A percentile compares a stretch with the other conserved stretches of the same genome.
Conservation (phyloP, 192 early-diverging fungal species). For the Rhizophagus sp. region DNA sequence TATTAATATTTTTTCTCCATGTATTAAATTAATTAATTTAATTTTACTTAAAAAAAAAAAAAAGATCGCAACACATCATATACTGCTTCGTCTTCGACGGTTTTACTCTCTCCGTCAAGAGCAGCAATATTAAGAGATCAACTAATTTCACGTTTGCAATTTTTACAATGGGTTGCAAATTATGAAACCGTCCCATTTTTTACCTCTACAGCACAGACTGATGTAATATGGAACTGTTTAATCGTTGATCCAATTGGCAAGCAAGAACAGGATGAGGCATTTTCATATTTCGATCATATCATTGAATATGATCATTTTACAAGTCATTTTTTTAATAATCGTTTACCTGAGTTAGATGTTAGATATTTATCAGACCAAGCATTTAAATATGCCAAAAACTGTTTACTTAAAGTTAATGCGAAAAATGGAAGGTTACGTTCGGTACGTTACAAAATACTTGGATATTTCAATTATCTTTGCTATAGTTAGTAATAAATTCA, state of each 20-base stretch:
- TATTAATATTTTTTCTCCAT: not conserved
- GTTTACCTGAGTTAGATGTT: conserved; percentile 40
- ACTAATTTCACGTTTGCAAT: conserved; percentile 34
- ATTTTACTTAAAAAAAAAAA: not conserved
- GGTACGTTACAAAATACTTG: conserved; percentile 27
- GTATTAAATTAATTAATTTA: not conserved
- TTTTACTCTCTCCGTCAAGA: conserved; percentile 21
- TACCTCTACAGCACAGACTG: conserved; percentile 40
- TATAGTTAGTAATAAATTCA: not conserved
- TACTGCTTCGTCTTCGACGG: not conserved
- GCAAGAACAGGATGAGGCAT: conserved; percentile 46
- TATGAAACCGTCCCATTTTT: conserved; percentile 34
- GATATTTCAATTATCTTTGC: not conserved
- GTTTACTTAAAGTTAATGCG: conserved; percentile 44
- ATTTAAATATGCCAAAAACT: conserved; percentile 41
- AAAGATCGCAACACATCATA: conserved; percentile 16
- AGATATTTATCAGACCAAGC: conserved; percentile 39
- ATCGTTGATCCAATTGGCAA: conserved; percentile 45
- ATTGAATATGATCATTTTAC: conserved; percentile 38
- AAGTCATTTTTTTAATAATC: conserved; percentile 41
- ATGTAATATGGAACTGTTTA: conserved; percentile 46
- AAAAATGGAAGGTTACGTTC: conserved; percentile 31
- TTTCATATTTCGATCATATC: conserved; percentile 42
- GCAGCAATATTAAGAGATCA: conserved; percentile 29
- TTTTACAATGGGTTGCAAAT: conserved; percentile 39